Evolutionary conservation across 768 basidiomycete species (phyloP).

Genomic region (Psilocybe tampanensis): DNA sequence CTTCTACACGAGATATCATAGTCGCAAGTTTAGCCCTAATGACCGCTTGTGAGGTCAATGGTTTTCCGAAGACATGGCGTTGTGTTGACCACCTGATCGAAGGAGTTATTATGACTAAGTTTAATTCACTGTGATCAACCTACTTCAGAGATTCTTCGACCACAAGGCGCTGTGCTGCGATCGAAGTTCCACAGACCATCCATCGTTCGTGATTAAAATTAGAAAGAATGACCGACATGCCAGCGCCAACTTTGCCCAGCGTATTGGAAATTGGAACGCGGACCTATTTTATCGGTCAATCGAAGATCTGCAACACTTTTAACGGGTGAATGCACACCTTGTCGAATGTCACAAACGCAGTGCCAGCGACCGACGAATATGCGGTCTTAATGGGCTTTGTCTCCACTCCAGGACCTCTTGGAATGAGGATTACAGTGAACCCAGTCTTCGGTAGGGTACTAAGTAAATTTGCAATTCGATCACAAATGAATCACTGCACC

Average conservation of each 20-base stretch:
- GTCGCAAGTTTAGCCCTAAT: conserved; percentile 84
- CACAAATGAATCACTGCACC: conserved; percentile 30
- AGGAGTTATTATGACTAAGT: conserved; percentile 2
- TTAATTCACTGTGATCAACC: conserved; percentile 14
- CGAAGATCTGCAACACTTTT: conserved; percentile 1
- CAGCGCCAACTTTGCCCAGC: conserved; percentile 84
- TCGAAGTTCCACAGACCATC: conserved; percentile 77
- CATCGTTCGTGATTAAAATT: conserved; percentile 92
- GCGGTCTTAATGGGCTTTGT: conserved; percentile 92
- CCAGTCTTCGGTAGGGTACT: conserved; percentile 51
- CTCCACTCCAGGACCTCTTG: conserved; percentile 69
- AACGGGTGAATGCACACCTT: conserved; percentile 35
- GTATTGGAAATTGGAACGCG: conserved; percentile 87
- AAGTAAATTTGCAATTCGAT: conserved; percentile 3
- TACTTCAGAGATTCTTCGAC: conserved; percentile 93
- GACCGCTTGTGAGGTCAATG: conserved; percentile 79
- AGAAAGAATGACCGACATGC: conserved; percentile 79
- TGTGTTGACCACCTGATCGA: conserved; percentile 79
- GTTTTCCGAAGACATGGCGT: conserved; percentile 89
- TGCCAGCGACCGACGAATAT: conserved; percentile 91
- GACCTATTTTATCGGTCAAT: conserved; percentile 32
- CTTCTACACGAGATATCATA: conserved; percentile 92
- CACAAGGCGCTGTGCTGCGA: conserved; percentile 75
- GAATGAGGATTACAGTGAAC: conserved; percentile 76
- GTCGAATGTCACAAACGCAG: conserved; percentile 83